phyloP scores from a whole-genome alignment of 2,329 filamentous ascomycete genomes.

The Xylaria arbuscula region DNA sequence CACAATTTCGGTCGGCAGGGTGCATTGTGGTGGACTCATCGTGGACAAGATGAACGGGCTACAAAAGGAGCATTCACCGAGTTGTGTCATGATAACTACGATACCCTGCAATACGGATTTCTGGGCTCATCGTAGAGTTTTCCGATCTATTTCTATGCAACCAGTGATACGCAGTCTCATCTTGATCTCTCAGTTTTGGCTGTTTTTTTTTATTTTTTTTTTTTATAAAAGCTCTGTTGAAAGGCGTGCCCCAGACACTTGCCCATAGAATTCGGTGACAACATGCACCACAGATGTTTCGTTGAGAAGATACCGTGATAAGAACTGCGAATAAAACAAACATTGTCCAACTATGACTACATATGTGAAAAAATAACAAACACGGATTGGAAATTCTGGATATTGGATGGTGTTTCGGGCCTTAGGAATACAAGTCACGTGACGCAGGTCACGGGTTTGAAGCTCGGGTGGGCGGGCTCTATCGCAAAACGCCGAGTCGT shows the following conservation, averaged over 20 bases:
- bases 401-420: background rate
- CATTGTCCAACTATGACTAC: background rate
- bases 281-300: too few relatives aligned
- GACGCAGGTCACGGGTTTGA: conserved; percentile 40
- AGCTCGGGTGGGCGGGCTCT: conserved; percentile 22
- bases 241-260: too few relatives aligned
- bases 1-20: conserved; percentile 29
- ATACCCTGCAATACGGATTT: conserved; percentile 43
- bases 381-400: background rate
- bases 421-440: conserved; percentile 35
- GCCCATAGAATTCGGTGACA: background rate
- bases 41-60: conserved; percentile 13
- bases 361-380: background rate
- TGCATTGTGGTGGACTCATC: conserved; percentile 44
- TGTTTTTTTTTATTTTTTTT: background rate
- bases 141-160: conserved; percentile 6
- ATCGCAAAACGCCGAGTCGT: conserved; percentile 47
- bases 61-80: background rate
- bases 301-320: background rate
- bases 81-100: conserved; percentile 40
- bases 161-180: background rate
- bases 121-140: conserved; percentile 34
- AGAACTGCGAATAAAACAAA: background rate
- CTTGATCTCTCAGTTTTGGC: background rate
- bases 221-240: too few relatives aligned